Conservation (phyloP, 1,284 basidiomycete genomes). For the Agaricales sp. region DNA sequence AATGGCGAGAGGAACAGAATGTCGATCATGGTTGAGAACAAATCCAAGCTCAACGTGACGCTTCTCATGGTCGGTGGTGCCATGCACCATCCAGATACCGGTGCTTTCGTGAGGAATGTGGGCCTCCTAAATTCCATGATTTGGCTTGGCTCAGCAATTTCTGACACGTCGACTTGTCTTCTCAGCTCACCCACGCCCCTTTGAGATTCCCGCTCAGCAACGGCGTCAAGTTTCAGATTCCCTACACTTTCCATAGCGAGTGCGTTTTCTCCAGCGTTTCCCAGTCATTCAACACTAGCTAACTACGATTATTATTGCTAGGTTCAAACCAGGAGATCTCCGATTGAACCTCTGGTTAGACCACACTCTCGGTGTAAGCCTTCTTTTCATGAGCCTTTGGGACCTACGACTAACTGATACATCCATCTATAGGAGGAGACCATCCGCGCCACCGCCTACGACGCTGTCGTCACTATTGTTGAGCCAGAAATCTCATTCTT, state of each 20-base stretch:
- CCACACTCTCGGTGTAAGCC: conserved; percentile 50
- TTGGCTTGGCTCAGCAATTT: background rate
- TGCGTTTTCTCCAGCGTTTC: conserved; percentile 32
- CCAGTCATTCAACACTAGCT: too few species aligned
- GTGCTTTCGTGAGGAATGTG: conserved; percentile 68
- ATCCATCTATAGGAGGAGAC: conserved; percentile 31
- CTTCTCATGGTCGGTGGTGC: conserved; percentile 63
- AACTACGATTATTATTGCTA: conserved; percentile 8
- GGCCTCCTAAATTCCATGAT: background rate
- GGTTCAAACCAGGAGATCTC: conserved; percentile 62
- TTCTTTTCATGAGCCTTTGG: conserved; percentile 1
- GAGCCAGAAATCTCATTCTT: conserved; percentile 75
- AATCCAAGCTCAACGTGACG: conserved; percentile 67
- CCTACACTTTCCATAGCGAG: conserved; percentile 80
- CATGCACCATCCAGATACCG: conserved; percentile 58
- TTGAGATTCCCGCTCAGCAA: conserved; percentile 54
- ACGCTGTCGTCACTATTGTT: conserved; percentile 73
- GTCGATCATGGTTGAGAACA: conserved; percentile 63
- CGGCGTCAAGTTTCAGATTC: conserved; percentile 59
- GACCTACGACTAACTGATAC: background rate
- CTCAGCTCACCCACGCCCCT: conserved; percentile 51
- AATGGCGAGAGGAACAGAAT: conserved; percentile 81
- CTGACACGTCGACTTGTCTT: background rate
- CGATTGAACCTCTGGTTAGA: conserved; percentile 76
- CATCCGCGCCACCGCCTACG: conserved; percentile 63